These are phyloP conservation scores for Claviceps africana DNA, from an alignment of 2,329 filamentous ascomycete genomes.

Conservation along the genomic window DNA sequence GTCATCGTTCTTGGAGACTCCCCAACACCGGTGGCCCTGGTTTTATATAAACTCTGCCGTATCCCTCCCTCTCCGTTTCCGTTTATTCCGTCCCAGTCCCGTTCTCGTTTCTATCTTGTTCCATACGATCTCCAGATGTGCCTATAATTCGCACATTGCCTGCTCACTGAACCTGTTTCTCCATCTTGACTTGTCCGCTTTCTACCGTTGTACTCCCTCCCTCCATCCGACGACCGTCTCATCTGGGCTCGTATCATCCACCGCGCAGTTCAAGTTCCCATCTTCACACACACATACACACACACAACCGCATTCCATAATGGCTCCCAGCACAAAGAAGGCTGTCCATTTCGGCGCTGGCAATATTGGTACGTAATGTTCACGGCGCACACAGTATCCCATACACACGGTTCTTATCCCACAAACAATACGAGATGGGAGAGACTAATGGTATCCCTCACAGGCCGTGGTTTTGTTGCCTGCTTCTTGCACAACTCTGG, in stretches of 20 bases:
- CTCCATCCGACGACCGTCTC: neutral
- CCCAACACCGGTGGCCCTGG: neutral
- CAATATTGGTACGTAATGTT: slow-evolving; percentile 51
- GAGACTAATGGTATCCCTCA: neutral
- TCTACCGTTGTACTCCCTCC: neutral
- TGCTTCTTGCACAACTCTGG: slow-evolving; percentile 90
- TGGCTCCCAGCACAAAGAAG: slow-evolving; percentile 37
- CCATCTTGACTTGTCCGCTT: neutral
- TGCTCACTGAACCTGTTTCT: neutral
- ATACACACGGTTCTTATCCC: neutral
- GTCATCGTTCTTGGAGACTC: slow-evolving; percentile 3
- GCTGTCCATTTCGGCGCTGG: slow-evolving; percentile 77
- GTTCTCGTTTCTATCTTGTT: neutral
- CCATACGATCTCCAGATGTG: no score
- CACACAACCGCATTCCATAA: slow-evolving; percentile 16
- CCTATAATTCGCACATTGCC: neutral
- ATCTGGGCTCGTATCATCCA: neutral
- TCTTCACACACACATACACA: no score
- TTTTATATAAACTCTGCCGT: slow-evolving; percentile 2
- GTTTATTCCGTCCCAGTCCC: neutral
- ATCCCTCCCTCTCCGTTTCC: neutral
- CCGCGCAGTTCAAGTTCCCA: neutral
- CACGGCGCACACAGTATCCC: neutral
- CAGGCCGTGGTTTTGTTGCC: slow-evolving; percentile 66
- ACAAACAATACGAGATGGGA: neutral